phyloP scores from a whole-genome alignment of 2,329 filamentous ascomycete species.

The Graphiopsis chlorocephala region DNA sequence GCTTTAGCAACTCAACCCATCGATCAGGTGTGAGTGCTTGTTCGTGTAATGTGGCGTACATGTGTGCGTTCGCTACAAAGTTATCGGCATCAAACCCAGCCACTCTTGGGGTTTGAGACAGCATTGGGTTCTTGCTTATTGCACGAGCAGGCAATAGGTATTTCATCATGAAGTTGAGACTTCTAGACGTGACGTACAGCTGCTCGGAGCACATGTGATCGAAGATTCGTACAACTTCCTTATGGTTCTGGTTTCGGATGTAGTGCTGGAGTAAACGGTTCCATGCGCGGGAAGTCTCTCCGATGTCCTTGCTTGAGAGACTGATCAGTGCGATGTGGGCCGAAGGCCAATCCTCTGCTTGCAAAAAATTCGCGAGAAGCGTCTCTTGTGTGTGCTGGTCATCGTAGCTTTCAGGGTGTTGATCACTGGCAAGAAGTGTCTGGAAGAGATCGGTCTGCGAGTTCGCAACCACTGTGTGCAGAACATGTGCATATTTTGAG shows the following conservation, averaged over 20 bases:
- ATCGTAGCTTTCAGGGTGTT: slow-evolving; percentile 63
- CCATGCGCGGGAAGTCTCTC: slow-evolving; percentile 40
- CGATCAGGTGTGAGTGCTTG: slow-evolving; percentile 42
- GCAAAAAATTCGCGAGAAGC: slow-evolving; percentile 53
- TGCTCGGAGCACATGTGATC: slow-evolving; percentile 51
- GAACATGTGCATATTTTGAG: slow-evolving; percentile 63
- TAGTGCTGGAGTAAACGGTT: slow-evolving; percentile 49
- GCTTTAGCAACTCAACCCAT: slow-evolving; percentile 60
- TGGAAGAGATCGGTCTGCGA: slow-evolving; percentile 54
- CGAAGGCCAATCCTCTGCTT: slow-evolving; percentile 49
- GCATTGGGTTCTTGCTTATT: slow-evolving; percentile 36
- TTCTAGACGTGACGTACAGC: slow-evolving; percentile 43
- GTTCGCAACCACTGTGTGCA: slow-evolving; percentile 62
- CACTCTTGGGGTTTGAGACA: not conserved
- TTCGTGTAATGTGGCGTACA: slow-evolving; percentile 29
- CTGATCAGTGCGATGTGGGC: slow-evolving; percentile 57
- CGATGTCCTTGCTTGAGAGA: slow-evolving; percentile 31
- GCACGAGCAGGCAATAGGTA: slow-evolving; percentile 40
- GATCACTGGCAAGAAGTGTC: slow-evolving; percentile 56
- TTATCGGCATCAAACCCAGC: slow-evolving; percentile 18
- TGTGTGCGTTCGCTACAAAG: slow-evolving; percentile 50
- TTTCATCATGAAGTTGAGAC: slow-evolving; percentile 44
- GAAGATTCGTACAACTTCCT: slow-evolving; percentile 36
- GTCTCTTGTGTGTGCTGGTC: slow-evolving; percentile 53
- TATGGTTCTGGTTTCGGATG: slow-evolving; percentile 28